Base-by-base conservation (phyloP, 2,329 filamentous ascomycete species). In the Calonectria pteridis region DNA sequence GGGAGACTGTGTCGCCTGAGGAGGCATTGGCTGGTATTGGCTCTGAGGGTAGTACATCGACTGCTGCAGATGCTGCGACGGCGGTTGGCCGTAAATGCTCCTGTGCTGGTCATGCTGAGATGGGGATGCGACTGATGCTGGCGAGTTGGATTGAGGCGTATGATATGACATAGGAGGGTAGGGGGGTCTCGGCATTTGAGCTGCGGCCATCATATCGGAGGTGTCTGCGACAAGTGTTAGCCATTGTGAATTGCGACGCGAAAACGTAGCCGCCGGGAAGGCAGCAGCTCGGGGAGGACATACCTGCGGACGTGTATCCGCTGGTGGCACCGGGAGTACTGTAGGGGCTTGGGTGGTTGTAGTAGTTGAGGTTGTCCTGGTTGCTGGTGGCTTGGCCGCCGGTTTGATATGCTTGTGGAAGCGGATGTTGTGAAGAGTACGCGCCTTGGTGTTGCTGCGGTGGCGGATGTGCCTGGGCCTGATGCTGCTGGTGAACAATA, bases 101-200 rank as follows among this genome's bases (percentile, higher is more conserved):
- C 96, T 90, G 86, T 98, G 95, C 82, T 96, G 95, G 82, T 98
- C 96, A 85, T 98, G 95, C 71, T 92, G 91, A 72, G 95, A 95
- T 28, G 95, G 93, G 40, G 96, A 98, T 76, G 96, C 94, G 80
- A 98, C 96, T 65, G 96, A 98, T 49, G 95, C 95, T 63, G 96
- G 96, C 69, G 96, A 98, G 85, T 96, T 98, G 71, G 96, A 98
- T 87, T 98, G 96, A 69, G 96, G 95, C 23, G 96, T 97, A 85
- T 98, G 95, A 84, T 98, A 98, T 37, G 89, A 90, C 83, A 98
- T 98, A 74, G 95, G 95, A 79, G 96, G 96, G 84, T 97, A 98
- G 59, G 93, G 91, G 79, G 93, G 91, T 84, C 93, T 91, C 85
- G 95, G 94, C 94, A 92, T 90, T 82, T 88, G 86, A 75, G 87